Conservation (phyloP, 1,139 yeast species). For the Scheffersomyces illinoinensis region DNA sequence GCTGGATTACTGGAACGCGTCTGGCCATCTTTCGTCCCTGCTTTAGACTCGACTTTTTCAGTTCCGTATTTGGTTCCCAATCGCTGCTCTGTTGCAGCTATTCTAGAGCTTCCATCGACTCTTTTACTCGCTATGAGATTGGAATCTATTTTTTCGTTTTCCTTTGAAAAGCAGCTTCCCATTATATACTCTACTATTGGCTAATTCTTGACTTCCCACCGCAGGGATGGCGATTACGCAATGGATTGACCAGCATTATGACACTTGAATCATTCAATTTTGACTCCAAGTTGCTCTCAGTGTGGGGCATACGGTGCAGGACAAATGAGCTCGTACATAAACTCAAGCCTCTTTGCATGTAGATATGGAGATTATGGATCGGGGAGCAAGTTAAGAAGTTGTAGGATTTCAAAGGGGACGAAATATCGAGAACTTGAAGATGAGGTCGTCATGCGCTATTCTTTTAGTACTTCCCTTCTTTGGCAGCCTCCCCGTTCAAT, state of each 20-base stretch:
- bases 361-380: no score
- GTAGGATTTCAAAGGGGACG: no score
- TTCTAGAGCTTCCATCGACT: conserved; percentile 1
- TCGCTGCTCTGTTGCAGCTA: neutral
- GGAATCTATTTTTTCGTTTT: conserved; percentile 3
- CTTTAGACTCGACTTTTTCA: neutral
- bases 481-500: no score
- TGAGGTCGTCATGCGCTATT: no score
- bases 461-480: no score
- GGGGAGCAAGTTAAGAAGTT: no score
- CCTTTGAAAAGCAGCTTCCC: conserved; percentile 15
- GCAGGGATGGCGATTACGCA: neutral
- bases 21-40: neutral
- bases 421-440: no score
- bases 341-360: no score
- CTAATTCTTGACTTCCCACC: neutral
- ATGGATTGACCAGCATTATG: neutral
- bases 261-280: neutral
- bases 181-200: conserved; percentile 1
- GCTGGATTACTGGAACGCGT: neutral
- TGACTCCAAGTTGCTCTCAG: neutral
- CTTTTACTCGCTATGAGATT: neutral
- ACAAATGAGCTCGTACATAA: neutral
- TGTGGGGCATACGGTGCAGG: neutral
- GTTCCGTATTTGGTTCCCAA: neutral